Conservation (phyloP, 78 protist species). For the Kipferlia bialata region DNA sequence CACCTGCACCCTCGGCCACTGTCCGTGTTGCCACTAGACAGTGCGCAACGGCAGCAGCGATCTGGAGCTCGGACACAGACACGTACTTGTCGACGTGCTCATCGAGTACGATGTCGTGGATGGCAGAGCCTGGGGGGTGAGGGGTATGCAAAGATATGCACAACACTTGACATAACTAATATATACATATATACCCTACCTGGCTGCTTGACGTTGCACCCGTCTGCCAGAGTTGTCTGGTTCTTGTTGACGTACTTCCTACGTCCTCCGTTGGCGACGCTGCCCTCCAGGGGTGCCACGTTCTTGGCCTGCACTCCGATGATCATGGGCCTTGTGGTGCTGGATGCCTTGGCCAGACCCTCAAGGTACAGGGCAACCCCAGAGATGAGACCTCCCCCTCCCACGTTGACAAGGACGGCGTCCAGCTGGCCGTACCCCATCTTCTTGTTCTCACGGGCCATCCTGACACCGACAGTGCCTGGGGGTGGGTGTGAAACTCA, state of each 20-base stretch:
- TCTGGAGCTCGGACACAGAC: constrained; percentile 45
- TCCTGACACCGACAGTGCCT: constrained; percentile 51
- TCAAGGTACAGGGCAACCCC: constrained; percentile 47
- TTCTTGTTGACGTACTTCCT: constrained; percentile 33
- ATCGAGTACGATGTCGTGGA: constrained; percentile 37
- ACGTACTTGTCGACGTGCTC: constrained; percentile 51
- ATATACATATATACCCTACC: no score
- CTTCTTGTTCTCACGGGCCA: constrained; percentile 35
- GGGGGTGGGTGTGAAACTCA: no score
- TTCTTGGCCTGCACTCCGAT: constrained; percentile 46
- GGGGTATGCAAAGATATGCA: no score
- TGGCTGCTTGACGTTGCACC: constrained; percentile 52
- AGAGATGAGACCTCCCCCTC: constrained; percentile 56
- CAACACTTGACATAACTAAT: no score
- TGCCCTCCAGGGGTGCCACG: constrained; percentile 42
- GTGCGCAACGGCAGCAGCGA: constrained; percentile 49
- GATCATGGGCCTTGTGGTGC: constrained; percentile 37
- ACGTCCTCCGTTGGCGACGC: constrained; percentile 38
- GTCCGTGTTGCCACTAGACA: constrained; percentile 38
- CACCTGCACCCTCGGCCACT: constrained; percentile 60
- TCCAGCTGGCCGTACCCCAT: constrained; percentile 51
- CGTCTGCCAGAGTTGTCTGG: constrained; percentile 46
- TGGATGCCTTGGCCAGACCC: constrained; percentile 5
- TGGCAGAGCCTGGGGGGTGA: no score
- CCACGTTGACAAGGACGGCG: constrained; percentile 51